Conservation (phyloP, 2,329 filamentous ascomycete genomes). For the Lecanicillium sp. region DNA sequence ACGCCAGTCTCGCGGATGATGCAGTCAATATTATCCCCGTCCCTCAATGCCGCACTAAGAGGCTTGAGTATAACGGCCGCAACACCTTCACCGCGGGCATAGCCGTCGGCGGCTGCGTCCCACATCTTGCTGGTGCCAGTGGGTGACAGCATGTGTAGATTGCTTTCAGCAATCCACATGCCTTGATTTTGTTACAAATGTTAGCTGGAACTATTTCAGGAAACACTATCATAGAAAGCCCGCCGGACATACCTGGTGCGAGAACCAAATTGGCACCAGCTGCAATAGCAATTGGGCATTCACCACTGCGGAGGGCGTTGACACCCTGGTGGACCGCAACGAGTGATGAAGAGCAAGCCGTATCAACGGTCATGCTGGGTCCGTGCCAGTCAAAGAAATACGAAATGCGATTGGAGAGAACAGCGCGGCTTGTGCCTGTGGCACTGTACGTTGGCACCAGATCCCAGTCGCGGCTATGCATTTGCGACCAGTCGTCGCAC, state of each 20-base stretch:
- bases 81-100: constrained; percentile 43
- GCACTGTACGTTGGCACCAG: constrained; percentile 15
- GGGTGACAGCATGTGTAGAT: constrained; percentile 35
- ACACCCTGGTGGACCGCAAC: constrained; percentile 29
- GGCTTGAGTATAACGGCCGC: constrained; percentile 37
- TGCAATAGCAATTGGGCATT: constrained; percentile 15
- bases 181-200: background rate
- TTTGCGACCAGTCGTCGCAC: constrained; percentile 3
- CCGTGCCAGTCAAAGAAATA: constrained; percentile 31
- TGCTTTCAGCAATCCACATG: constrained; percentile 19
- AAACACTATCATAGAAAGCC: too few species aligned
- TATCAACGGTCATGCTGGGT: constrained; percentile 31
- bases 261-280: constrained; percentile 19
- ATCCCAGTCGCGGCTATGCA: too few species aligned
- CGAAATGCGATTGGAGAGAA: constrained; percentile 29
- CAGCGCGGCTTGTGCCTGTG: constrained; percentile 20
- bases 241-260: constrained; percentile 10
- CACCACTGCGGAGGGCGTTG: constrained; percentile 23
- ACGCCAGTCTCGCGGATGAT: constrained; percentile 38
- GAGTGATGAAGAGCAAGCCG: constrained; percentile 31
- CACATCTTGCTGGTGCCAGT: constrained; percentile 26
- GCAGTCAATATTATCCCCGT: constrained; percentile 42
- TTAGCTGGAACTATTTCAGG: background rate
- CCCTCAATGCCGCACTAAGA: constrained; percentile 32
- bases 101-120: constrained; percentile 37